Conservation (phyloP, 2,329 filamentous ascomycete species). For the Magnaporthiopsis poae region DNA sequence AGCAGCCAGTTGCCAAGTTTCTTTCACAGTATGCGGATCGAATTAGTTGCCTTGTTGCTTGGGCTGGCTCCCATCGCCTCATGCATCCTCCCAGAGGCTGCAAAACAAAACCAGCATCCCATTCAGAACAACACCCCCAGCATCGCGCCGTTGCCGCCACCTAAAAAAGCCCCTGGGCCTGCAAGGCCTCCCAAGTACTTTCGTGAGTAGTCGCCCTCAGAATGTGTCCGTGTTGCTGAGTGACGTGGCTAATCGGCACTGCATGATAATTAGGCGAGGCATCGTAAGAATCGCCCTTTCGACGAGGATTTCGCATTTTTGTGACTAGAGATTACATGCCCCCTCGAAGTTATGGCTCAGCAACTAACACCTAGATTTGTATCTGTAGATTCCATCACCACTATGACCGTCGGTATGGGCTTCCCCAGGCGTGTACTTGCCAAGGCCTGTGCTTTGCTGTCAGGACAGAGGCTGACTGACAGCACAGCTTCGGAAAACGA, state of each 20-base stretch:
- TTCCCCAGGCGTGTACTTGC: too few relatives aligned
- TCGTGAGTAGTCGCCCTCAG: background rate
- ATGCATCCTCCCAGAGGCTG: background rate
- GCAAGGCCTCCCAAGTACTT: background rate
- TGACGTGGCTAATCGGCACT: background rate
- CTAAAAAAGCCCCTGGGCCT: background rate
- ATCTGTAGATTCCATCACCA: constrained; percentile 24
- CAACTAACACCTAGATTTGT: too few relatives aligned
- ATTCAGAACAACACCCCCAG: background rate
- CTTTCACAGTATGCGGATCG: background rate
- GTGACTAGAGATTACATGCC: too few relatives aligned
- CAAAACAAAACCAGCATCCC: background rate
- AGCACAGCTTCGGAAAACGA: constrained; percentile 26
- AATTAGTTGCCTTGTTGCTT: too few relatives aligned
- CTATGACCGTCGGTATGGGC: constrained; percentile 26
- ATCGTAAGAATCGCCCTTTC: background rate
- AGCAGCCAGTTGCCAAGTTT: background rate
- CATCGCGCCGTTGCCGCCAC: background rate
- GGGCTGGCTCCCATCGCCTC: too few relatives aligned
- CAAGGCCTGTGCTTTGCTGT: constrained; percentile 5
- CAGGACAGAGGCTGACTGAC: constrained; percentile 9
- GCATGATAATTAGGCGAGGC: background rate
- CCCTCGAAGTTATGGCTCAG: too few relatives aligned
- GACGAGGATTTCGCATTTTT: too few relatives aligned
- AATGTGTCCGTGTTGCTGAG: background rate